Base-by-base conservation (phyloP, 106 monocot genomes). In the Iris macrosiphon region DNA sequence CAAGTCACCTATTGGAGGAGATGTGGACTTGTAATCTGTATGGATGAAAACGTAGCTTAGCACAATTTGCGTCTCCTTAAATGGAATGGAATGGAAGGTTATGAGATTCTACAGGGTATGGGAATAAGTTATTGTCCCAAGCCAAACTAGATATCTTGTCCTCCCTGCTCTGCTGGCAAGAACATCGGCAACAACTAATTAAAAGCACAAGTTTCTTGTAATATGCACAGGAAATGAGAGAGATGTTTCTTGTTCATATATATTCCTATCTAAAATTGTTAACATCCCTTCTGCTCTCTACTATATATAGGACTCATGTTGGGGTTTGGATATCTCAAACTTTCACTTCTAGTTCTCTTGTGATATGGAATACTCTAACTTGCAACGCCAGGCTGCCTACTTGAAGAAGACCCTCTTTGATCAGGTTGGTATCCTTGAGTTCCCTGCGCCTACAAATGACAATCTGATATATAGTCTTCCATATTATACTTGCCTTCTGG, bases 321-420 rank as follows among this genome's bases (percentile, higher is more conserved):
- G 21, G 46, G 17, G 13, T 0, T 46, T 67, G 38, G 7, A 31
- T 16, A 26, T 39, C 3, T 23, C 3, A 27, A n/a, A n/a, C n/a
- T n/a, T n/a, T n/a, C n/a, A n/a, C n/a, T n/a, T n/a, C n/a, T n/a
- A 20, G n/a, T 40, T 50, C 27, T 61, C 26, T 17, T 49, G 23
- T 31, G 41, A 56, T 31, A 93, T 93, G 93, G 93, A 88, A 35
- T 73, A 76, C 43, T 70, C 84, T 37, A 67, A 59, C 64, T 38
- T 77, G 60, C 65, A 63, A 18, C 78, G 88, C 29, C 93, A 89
- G 53, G 79, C 76, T 68, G 73, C 81, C 27, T 62, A 40, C 60
- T 52, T 82, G 61, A 95, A 76, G 71, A 85, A 82, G 68, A 66
- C 52, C 48, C 82, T 95, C 50, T 89, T 95, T 75, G 85, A 95